A percentile compares a stretch with the other conserved stretches of the same genome.
phyloP scores from a whole-genome alignment of 306 rosid genomes.

The Cicer yamashitae region DNA sequence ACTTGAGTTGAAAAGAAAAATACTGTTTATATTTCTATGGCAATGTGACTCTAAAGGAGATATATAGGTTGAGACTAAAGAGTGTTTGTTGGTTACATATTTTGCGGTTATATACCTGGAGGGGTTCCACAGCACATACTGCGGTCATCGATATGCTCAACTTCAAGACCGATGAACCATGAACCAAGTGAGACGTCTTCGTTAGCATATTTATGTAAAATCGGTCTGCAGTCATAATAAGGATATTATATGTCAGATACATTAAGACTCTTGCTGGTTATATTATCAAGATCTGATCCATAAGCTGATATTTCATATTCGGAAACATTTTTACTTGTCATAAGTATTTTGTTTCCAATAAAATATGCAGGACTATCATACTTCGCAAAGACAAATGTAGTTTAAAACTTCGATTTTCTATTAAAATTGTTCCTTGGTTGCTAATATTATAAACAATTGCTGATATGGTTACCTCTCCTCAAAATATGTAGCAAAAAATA shows the following conservation, averaged over 20 bases:
- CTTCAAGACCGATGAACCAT: slow-evolving; percentile 98
- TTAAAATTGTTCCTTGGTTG: neutral
- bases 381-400: neutral
- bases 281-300: slow-evolving; percentile 9
- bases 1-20: neutral
- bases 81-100: neutral
- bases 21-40: neutral
- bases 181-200: slow-evolving; percentile 99
- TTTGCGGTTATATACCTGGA: slow-evolving; percentile 69
- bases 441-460: slow-evolving; percentile 2
- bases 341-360: slow-evolving; percentile 9
- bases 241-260: slow-evolving; percentile 13
- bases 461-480: slow-evolving; percentile 10
- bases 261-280: slow-evolving; percentile 10
- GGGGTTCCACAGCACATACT: slow-evolving; percentile 99
- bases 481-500: slow-evolving; percentile 16
- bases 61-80: neutral
- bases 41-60: neutral
- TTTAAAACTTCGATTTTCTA: slow-evolving; percentile 14
- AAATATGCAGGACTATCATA: slow-evolving; percentile 10
- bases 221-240: slow-evolving; percentile 69
- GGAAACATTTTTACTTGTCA: slow-evolving; percentile 15
- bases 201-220: slow-evolving; percentile 93
- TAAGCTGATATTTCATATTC: neutral
- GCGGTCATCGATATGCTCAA: slow-evolving; percentile 93